These are phyloP conservation scores for Talaromyces sp. DNA, from an alignment of 2,329 filamentous ascomycete genomes.

Conservation along the genomic window DNA sequence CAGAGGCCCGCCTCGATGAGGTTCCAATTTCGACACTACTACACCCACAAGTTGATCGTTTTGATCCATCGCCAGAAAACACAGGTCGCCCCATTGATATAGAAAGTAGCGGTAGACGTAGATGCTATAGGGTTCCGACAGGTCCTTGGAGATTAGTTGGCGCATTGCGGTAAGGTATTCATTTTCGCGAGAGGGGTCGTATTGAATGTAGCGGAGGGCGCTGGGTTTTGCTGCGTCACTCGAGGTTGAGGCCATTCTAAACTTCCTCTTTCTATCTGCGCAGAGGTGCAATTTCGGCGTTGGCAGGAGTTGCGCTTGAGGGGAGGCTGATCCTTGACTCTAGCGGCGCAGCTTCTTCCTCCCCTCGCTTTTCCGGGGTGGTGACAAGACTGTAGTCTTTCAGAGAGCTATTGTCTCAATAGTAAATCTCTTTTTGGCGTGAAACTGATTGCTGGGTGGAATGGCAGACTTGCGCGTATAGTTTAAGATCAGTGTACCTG, in stretches of 20 bases:
- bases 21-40: conserved; percentile 90
- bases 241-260: conserved; percentile 15
- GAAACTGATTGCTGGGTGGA: not conserved
- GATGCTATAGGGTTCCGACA: conserved; percentile 98
- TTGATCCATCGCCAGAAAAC: conserved; percentile 70
- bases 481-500: not conserved
- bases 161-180: conserved; percentile 79
- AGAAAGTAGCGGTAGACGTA: conserved; percentile 98
- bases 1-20: conserved; percentile 78
- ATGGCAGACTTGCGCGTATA: not conserved
- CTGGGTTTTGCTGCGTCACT: conserved; percentile 36
- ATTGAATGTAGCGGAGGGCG: conserved; percentile 54
- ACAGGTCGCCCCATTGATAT: conserved; percentile 96
- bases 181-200: conserved; percentile 57
- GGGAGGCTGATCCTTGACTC: not conserved
- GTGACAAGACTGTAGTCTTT: not conserved
- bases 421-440: no score
- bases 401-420: not conserved
- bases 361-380: not conserved
- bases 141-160: conserved; percentile 87
- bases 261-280: not conserved
- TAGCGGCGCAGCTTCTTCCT: not conserved
- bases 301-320: not conserved
- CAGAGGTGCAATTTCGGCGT: not conserved
- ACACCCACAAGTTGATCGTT: conserved; percentile 69